A percentile compares a stretch with the other conserved stretches of the same genome.
phyloP scores from a whole-genome alignment of 768 basidiomycete species.

The Psilocybe subaeruginosa region DNA sequence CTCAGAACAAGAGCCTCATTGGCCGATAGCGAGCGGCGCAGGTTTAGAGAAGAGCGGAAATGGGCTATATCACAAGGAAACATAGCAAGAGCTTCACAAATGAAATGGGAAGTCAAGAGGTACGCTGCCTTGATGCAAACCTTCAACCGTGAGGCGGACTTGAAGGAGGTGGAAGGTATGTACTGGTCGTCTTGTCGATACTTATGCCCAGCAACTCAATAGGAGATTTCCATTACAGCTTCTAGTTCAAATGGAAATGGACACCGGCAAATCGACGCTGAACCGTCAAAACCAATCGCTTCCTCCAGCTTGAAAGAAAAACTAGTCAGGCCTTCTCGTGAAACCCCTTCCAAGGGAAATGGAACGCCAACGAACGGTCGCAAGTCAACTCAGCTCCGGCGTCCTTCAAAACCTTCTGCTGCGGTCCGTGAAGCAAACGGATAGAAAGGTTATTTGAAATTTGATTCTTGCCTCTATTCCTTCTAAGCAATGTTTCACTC shows the following conservation, averaged over 20 bases:
- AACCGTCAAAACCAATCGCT: conserved; percentile 23
- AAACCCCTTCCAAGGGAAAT: conserved; percentile 18
- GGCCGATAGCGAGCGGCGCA: conserved; percentile 81
- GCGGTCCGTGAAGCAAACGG: conserved; percentile 17
- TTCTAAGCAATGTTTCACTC: neutral
- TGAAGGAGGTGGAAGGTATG: conserved; percentile 66
- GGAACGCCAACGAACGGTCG: conserved; percentile 11
- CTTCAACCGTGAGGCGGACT: conserved; percentile 78
- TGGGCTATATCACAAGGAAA: conserved; percentile 87
- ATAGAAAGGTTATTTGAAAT: conserved; percentile 6
- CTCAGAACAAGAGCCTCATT: conserved; percentile 78
- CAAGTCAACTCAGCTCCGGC: conserved; percentile 5
- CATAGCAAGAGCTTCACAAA: conserved; percentile 70
- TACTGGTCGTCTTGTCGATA: neutral
- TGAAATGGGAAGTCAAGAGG: conserved; percentile 84
- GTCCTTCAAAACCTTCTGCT: conserved; percentile 10
- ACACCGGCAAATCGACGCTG: conserved; percentile 22
- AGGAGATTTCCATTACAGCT: neutral
- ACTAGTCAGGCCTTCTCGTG: conserved; percentile 17
- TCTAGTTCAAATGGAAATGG: conserved; percentile 11
- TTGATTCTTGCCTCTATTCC: neutral
- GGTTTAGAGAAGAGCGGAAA: conserved; percentile 85
- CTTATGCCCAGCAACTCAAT: neutral
- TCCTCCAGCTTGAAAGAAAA: conserved; percentile 23
- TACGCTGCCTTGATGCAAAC: conserved; percentile 82